Evolutionary conservation across 805 yeast genomes (phyloP), one percentile per base, ranked within the genome.

Genomic region (Nakazawaea molendinolei): DNA sequence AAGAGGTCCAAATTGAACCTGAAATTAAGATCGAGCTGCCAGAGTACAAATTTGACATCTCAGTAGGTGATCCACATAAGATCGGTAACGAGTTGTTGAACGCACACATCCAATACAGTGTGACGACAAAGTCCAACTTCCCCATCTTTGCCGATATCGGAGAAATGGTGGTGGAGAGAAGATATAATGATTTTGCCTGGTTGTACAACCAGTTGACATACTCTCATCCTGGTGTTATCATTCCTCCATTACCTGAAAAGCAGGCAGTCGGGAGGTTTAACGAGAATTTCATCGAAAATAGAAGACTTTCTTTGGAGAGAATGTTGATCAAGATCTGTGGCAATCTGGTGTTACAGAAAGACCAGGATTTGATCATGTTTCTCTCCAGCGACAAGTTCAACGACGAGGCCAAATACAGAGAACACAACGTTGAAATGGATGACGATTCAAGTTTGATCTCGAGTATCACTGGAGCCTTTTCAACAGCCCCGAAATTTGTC

Each of bases 201-300:
- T 66, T 92, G 9, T 90, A 87, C 56, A 86, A 85, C 45, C 95
- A 89, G 48, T 63, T 92, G 18, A 84, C 83, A 50, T 73, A 75
- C 49, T 85, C 81, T 47, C 87, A 92, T 52, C 95, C 95, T 23
- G 98, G 98, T 1, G 68, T 71, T 40, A 79, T 92, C 24, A 78
- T 92, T 17, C 97, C 98, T 1, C 95, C 97, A 1, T 97, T 97
- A 4, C 89, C 97, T 0, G 95, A 85, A 41, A 95, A 92, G 56
- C 95, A 94, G 44, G 82, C 83, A 6, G 80, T 89, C 38, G 97
- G 97, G 4, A 71, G 96, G 43, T 87, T 92, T 58, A 86, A 86
- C 48, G 86, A 86, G 46, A 87, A 80, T 48, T 89, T 92, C 48
- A 77, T 92, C 34, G 97, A 92, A 56, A 76, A 76, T 44, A 73